phyloP scores from a whole-genome alignment of 2,329 filamentous ascomycete species.

The Apiospora koreana region DNA sequence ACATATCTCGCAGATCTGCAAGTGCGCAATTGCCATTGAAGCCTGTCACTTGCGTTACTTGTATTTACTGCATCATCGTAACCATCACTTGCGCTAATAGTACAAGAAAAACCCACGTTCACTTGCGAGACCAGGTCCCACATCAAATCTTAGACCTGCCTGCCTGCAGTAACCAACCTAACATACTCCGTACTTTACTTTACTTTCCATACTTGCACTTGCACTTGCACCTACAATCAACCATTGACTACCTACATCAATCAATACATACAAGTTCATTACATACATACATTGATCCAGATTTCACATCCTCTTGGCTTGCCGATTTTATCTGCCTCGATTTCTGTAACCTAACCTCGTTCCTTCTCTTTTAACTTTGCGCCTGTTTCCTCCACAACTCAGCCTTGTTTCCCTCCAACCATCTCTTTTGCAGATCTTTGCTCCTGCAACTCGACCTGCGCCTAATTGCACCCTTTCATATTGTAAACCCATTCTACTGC shows the following conservation, averaged over 20 bases:
- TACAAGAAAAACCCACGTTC: conserved; percentile 3
- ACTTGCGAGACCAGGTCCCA: conserved; percentile 7
- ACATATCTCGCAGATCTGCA: background rate
- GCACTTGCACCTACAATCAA: background rate
- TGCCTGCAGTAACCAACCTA: background rate
- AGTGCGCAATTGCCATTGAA: background rate
- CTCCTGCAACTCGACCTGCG: background rate
- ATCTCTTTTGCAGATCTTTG: background rate
- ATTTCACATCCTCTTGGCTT: background rate
- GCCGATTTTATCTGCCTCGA: background rate
- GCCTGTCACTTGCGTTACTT: background rate
- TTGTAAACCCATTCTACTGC: background rate
- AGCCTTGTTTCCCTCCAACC: background rate
- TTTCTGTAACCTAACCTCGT: background rate
- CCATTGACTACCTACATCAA: too few species aligned
- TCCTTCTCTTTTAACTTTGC: background rate
- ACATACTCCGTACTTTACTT: too few species aligned
- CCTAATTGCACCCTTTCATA: background rate
- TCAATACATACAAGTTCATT: background rate
- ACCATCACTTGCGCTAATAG: background rate
- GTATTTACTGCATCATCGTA: background rate
- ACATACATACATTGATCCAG: background rate
- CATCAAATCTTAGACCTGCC: conserved; percentile 4
- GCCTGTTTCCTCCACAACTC: background rate
- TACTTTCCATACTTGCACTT: background rate